Base-by-base conservation (phyloP, 805 yeast species). In the Komagataella populi region DNA sequence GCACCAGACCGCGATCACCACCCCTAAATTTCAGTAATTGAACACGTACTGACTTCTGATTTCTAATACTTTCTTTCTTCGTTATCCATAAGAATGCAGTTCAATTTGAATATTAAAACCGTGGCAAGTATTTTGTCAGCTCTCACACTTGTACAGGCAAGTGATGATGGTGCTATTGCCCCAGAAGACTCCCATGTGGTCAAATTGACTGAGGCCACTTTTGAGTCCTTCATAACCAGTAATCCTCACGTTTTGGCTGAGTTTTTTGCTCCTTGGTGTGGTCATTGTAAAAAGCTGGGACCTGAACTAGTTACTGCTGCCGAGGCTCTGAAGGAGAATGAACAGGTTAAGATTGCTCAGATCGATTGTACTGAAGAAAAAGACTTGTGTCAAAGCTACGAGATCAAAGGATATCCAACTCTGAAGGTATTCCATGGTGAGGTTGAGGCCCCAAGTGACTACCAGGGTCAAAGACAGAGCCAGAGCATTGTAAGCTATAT, bases 221-320 rank as follows among this genome's bases (percentile, higher is more conserved):
- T 87, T 65, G 76, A 77, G 52, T 66, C 73, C 14, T 87, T 86
- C 67, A 68, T 91, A 56, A 68, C 70, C 49, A 79, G 75, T 52
- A 84, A 90, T 71, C 85, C 88, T 43, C 73, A 90, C 58, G 95
- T 87, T 20, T 70, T 87, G 55, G 84, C 91, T 18, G 95, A 87
- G 69, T 87, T 87, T 69, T 87, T 83, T 66, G 96, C 96, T 16
- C 95, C 97, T 65, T 91, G 98, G 97, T 90, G 97, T 75, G 96
- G 96, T 16, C 93, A 90, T 71, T 90, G 97, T 76, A 88, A 90
- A 73, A 77, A 77, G 49, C 70, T 87, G 57, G 96, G 88, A 10
- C 96, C 96, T 43, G 83, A 87, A 66, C 86, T 76, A 58, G 72
- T 80, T 50, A 67, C 77, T 59, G 96, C 96, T 50, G 87, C 91